A percentile compares a stretch with the other conserved stretches of the same genome.
phyloP scores from a whole-genome alignment of 208 protist species.

The Acanthamoeba royreba region DNA sequence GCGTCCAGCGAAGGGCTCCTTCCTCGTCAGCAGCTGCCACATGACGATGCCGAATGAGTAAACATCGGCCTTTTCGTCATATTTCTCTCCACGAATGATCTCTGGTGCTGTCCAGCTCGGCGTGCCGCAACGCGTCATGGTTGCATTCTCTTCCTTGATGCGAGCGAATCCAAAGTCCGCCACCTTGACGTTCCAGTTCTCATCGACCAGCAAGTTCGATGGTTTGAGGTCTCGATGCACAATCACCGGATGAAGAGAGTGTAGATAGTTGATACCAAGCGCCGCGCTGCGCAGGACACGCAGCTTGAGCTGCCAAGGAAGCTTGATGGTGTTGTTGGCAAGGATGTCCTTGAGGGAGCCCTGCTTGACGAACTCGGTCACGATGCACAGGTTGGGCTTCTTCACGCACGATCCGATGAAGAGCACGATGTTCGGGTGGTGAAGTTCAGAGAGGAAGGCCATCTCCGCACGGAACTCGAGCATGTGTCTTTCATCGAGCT shows the following conservation, averaged over 20 bases:
- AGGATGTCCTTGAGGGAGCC: neutral
- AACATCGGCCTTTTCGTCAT: neutral
- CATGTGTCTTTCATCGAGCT: neutral
- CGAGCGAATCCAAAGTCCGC: conserved; percentile 45
- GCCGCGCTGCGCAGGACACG: neutral
- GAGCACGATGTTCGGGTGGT: conserved; percentile 45
- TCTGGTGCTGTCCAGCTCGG: conserved; percentile 28
- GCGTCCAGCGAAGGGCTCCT: neutral
- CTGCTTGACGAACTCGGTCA: conserved; percentile 44
- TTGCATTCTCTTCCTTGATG: conserved; percentile 48
- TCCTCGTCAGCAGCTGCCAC: conserved; percentile 4
- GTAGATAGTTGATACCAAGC: conserved; percentile 71
- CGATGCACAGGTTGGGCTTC: conserved; percentile 34
- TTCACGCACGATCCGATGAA: conserved; percentile 43
- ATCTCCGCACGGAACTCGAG: conserved; percentile 48
- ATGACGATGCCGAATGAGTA: conserved; percentile 17
- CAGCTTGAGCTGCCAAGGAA: conserved; percentile 48
- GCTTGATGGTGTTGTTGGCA: neutral
- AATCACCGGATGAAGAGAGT: conserved; percentile 63
- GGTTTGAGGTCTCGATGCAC: conserved; percentile 72
- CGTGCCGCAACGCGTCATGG: conserved; percentile 44
- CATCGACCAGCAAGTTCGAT: conserved; percentile 68
- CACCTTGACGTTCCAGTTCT: conserved; percentile 71
- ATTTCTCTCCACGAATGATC: neutral
- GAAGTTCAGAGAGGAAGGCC: conserved; percentile 40